Base-by-base conservation (phyloP, 2,329 filamentous ascomycete genomes). In the Xylaria arbuscula region DNA sequence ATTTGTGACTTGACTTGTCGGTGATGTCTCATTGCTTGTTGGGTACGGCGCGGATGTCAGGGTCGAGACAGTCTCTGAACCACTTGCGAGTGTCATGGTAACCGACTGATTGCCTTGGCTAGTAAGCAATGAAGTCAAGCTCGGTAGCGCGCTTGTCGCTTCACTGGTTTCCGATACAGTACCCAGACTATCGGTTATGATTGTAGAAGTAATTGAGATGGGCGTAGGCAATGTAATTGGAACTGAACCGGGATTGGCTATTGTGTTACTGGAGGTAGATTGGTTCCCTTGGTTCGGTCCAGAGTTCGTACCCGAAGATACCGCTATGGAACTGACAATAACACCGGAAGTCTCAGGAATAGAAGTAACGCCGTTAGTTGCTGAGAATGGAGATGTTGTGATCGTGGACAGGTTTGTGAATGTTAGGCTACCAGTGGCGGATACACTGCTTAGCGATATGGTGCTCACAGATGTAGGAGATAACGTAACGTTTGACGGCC, bases 361-460 rank as follows among this genome's bases (percentile, higher is more conserved):
- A 24, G 59, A 22, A 60, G 32, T 68, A 15, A 32, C 71, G 55
- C 64, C 68, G 47, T 63, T 73, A 15, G 70, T 72, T 10, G 48
- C 19, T 53, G 65, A 53, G n/a, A 60, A 62, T 22, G 68, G 54
- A 17, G 64, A 42, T 10, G 72, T 73, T 22, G 57, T 57, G 2
- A n/a, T 28, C 36, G 32, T 54, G 19, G 62, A 62, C 17, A 54
- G 28, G 17, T 58, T 64, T 19, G 32, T 47, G 19, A 53, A 64
- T n/a, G 69, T 71, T 11, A 77, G 67, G 54, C 72, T 74, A 13
- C 74, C 75, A n/a, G 74, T 73, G 11, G 74, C 69, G 36, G 73
- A 67, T 42, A 76, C 24, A 22, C 75, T 76, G 47, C 70, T 78
- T 13, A 70, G 51, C 11, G 66, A 50, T 47, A 54, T 62, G 56